Percentiles rank a stretch among this genome's conserved stretches.
These are phyloP conservation scores for Trichoderma sp. DNA, from an alignment of 2,329 filamentous ascomycete genomes.

Conservation along the genomic window DNA sequence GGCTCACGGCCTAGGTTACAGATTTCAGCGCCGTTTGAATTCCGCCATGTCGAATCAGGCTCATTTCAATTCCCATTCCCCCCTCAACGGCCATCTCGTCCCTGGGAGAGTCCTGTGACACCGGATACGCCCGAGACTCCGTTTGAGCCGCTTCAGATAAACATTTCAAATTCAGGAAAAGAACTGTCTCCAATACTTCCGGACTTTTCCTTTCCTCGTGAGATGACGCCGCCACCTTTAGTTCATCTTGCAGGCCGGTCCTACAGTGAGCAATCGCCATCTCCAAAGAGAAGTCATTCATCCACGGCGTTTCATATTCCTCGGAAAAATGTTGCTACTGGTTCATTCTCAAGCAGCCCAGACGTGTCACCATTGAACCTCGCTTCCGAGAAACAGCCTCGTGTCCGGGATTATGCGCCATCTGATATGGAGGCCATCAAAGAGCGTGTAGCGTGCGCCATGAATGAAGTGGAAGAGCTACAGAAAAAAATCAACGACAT, in stretches of 20 bases:
- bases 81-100: constrained; percentile 14
- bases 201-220: constrained; percentile 47
- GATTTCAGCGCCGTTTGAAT: constrained; percentile 62
- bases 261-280: constrained; percentile 36
- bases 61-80: constrained; percentile 42
- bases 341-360: constrained; percentile 30
- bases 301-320: constrained; percentile 59
- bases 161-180: constrained; percentile 48
- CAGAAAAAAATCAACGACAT: constrained; percentile 62
- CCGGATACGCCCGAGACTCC: constrained; percentile 34
- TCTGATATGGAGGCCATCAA: constrained; percentile 54
- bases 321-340: constrained; percentile 43
- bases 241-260: constrained; percentile 37
- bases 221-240: constrained; percentile 45
- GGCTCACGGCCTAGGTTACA: constrained; percentile 53
- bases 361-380: constrained; percentile 39
- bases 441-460: constrained; percentile 57
- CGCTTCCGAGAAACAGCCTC: constrained; percentile 45
- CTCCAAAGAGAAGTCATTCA: constrained; percentile 51
- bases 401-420: constrained; percentile 48
- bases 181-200: constrained; percentile 59
- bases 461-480: constrained; percentile 60
- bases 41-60: constrained; percentile 58
- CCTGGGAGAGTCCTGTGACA: constrained; percentile 31
- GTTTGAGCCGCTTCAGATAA: constrained; percentile 60